Conservation (phyloP, 768 basidiomycete genomes). For the Boletales sp. region DNA sequence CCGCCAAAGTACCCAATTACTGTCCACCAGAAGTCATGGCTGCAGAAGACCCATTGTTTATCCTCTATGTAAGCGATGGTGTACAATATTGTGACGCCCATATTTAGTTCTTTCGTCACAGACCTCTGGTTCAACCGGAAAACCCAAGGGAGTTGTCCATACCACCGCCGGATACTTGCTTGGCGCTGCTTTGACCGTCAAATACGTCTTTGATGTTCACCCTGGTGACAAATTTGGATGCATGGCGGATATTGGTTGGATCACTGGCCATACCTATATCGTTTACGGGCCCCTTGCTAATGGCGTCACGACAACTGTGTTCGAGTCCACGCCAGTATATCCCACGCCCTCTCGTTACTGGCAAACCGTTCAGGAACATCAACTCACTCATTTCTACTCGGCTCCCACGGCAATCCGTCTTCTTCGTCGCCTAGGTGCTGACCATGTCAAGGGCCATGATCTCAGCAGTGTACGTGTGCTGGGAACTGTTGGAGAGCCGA, state of each 20-base stretch:
- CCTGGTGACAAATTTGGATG: conserved; percentile 95
- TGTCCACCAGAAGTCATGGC: conserved; percentile 87
- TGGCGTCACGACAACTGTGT: conserved; percentile 82
- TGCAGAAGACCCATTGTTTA: conserved; percentile 96
- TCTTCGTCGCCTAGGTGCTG: conserved; percentile 77
- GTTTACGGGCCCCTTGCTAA: conserved; percentile 92
- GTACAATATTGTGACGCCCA: neutral
- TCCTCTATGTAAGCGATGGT: conserved; percentile 79
- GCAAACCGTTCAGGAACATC: conserved; percentile 90
- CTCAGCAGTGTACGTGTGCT: conserved; percentile 80
- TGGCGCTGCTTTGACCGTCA: conserved; percentile 86
- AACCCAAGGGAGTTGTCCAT: conserved; percentile 96
- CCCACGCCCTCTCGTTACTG: conserved; percentile 96
- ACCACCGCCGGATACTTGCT: conserved; percentile 89
- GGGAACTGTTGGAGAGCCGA: conserved; percentile 95
- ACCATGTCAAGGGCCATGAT: conserved; percentile 82
- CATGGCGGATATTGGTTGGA: conserved; percentile 99
- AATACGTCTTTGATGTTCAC: conserved; percentile 97
- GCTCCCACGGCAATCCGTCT: conserved; percentile 95
- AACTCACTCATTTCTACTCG: conserved; percentile 94
- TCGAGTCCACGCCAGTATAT: conserved; percentile 96
- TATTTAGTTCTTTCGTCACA: conserved; percentile 28
- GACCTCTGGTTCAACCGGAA: conserved; percentile 94
- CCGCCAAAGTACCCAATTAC: conserved; percentile 76
- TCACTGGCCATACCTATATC: conserved; percentile 97